Evolutionary conservation across 352 stramenopile genomes (phyloP), one percentile per base, ranked within the genome.

Genomic region (Elongisporangium undulatum): DNA sequence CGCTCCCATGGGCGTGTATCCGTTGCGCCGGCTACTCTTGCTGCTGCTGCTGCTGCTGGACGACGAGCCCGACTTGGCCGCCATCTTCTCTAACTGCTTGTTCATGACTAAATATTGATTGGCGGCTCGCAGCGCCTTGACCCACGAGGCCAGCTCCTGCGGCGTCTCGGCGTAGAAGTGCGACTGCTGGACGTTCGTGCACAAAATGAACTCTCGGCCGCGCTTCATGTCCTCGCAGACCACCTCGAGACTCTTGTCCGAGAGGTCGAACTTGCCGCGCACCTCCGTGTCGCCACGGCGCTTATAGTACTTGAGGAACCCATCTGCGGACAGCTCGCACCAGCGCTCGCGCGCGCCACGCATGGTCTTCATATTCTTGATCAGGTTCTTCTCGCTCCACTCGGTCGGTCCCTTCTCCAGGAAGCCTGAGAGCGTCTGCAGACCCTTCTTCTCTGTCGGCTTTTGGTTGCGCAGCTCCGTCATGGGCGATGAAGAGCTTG

Each of bases 401-500:
- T 95, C 84, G 8, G 84, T 94, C n/a, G 86, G 86, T 1, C 85
- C 85, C 67, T 95, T 95, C 23, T 93, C 86, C 56, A 95, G 66
- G 63, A 92, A 94, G 0, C 85, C 85, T 50, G 56, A 78, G 7
- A 91, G 61, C 58, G 84, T 91, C 29, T 82, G 85, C 71, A 94
- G 73, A 24, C 69, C 65, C 34, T 79, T 81, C 61, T 60, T 75
- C 52, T 49, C 54, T 29, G 64, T 58, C 19, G 58, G 55, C 23
- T 61, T 69, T 19, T 62, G 63, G 39, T 69, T 77, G 49, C 61
- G 62, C 20, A 49, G 51, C 34, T 64, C 57, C 53, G 72, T 73
- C 51, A 67, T 81, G 49, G 50, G 61, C 10, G 51, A 38, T 9
- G 62, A 70, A 7, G 63, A 57, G 19, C 63, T 51, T 9, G 34